A percentile compares a stretch with the other conserved stretches of the same genome.
phyloP scores from a whole-genome alignment of 352 stramenopile species.

The Aphanomyces invadans region DNA sequence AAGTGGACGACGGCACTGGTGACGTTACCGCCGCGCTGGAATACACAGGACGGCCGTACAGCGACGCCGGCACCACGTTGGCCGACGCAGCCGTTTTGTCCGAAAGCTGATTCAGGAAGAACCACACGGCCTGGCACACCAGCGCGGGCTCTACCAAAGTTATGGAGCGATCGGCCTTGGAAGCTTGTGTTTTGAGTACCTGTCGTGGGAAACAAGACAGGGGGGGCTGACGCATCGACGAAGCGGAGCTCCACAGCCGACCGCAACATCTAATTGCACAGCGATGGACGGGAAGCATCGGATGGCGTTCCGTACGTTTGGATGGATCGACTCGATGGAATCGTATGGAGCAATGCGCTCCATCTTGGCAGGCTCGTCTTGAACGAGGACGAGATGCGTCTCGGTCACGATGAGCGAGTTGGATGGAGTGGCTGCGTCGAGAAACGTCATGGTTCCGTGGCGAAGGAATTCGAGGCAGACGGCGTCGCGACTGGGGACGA shows the following conservation, averaged over 20 bases:
- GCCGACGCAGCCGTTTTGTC: no score
- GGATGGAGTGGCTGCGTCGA: constrained; percentile 46
- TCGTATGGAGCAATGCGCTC: constrained; percentile 57
- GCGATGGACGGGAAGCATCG: no score
- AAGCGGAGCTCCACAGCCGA: neutral
- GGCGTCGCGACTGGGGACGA: constrained; percentile 33
- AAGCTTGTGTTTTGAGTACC: neutral
- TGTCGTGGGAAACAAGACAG: constrained; percentile 37
- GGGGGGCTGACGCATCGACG: constrained; percentile 32
- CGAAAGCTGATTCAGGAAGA: constrained; percentile 34
- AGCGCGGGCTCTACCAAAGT: constrained; percentile 31
- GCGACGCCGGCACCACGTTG: constrained; percentile 14
- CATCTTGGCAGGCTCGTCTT: constrained; percentile 46
- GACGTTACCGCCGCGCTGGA: no score
- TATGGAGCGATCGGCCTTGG: neutral
- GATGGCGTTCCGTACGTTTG: no score
- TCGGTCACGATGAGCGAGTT: constrained; percentile 44
- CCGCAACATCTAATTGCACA: no score
- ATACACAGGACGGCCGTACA: neutral
- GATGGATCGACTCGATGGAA: no score
- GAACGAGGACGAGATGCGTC: constrained; percentile 47
- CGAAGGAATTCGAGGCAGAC: constrained; percentile 52
- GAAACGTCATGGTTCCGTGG: constrained; percentile 47
- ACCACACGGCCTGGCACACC: constrained; percentile 27
- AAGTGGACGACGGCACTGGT: constrained; percentile 34